Evolutionary conservation across 2,329 filamentous ascomycete species (phyloP).

Genomic region (Stemphylium beticola): DNA sequence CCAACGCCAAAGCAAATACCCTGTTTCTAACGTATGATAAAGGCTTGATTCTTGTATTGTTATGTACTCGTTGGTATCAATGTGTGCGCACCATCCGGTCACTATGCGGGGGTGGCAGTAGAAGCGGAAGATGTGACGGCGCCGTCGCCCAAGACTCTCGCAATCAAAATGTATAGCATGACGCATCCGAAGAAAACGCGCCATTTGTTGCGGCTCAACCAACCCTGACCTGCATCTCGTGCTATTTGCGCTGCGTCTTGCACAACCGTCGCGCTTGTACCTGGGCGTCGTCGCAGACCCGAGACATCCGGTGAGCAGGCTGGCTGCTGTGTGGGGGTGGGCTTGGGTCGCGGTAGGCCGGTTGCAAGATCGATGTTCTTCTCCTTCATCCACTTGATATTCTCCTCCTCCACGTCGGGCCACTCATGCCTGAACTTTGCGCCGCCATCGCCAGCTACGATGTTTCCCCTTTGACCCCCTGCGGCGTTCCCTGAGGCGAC

Average conservation of each 20-base stretch:
- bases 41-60: no score
- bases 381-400: constrained; percentile 89
- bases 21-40: no score
- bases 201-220: constrained; percentile 81
- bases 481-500: constrained; percentile 48
- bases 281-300: constrained; percentile 68
- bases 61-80: no score
- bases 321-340: constrained; percentile 46
- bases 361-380: constrained; percentile 79
- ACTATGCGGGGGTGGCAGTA: background rate
- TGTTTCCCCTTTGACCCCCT: constrained; percentile 63
- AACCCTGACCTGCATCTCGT: constrained; percentile 79
- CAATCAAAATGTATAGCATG: constrained; percentile 83
- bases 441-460: constrained; percentile 91
- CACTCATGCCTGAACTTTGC: constrained; percentile 89
- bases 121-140: constrained; percentile 22
- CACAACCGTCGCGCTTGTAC: constrained; percentile 69
- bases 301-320: constrained; percentile 68
- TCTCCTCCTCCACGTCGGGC: constrained; percentile 87
- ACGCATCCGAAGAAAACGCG: constrained; percentile 72
- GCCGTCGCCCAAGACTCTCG: constrained; percentile 70
- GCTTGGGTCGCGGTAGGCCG: constrained; percentile 68
- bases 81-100: background rate
- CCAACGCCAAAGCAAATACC: no score
- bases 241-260: constrained; percentile 76